Evolutionary conservation across 202 grass and related monocot genomes (phyloP).

Genomic region (Setaria viridis): DNA sequence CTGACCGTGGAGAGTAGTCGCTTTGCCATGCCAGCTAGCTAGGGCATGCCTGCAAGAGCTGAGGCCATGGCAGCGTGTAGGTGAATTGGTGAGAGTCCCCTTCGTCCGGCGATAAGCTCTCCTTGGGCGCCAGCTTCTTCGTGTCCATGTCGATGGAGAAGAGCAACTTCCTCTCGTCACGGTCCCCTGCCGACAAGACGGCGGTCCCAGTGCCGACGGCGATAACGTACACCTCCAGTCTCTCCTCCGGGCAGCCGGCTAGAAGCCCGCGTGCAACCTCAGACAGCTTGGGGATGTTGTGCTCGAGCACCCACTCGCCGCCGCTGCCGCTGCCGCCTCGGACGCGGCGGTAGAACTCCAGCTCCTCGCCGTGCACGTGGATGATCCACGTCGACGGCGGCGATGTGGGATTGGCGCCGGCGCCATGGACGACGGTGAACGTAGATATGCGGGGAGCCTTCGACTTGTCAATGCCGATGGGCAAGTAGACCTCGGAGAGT

Average conservation of each 20-base stretch:
- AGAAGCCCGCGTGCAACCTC: background rate
- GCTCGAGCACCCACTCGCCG: background rate
- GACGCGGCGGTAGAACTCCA: background rate
- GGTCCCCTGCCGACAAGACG: no score
- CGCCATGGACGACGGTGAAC: background rate
- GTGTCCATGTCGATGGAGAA: no score
- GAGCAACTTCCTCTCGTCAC: no score
- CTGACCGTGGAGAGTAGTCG: no score
- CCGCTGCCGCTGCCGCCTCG: background rate
- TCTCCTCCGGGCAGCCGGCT: no score
- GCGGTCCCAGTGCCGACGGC: background rate
- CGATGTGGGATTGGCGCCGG: background rate
- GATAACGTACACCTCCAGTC: background rate
- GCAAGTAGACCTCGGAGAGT: background rate
- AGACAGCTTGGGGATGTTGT: background rate
- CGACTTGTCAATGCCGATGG: background rate
- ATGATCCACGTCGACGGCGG: background rate
- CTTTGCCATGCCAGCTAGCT: no score
- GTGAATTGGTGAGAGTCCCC: no score
- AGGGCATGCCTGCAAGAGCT: no score
- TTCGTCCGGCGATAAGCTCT: no score
- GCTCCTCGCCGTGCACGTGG: no score
- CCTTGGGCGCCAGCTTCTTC: no score
- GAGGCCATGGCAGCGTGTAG: no score
- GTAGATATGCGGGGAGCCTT: background rate